Conservation (phyloP, 2,329 filamentous ascomycete species). For the Verruconis gallopava region DNA sequence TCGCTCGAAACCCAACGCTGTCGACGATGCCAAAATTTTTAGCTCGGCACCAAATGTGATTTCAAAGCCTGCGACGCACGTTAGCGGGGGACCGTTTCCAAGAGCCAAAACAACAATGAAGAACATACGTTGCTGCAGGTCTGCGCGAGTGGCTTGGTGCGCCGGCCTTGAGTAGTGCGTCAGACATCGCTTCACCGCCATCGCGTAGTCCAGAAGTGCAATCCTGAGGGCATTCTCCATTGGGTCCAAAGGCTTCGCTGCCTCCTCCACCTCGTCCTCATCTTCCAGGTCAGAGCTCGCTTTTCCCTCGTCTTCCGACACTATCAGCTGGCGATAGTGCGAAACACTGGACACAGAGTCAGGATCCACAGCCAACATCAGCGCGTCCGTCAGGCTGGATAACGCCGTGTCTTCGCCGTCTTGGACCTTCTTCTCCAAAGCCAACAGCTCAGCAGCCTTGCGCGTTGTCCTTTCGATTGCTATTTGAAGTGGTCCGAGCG, state of each 20-base stretch:
- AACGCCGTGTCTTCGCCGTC: slow-evolving; percentile 61
- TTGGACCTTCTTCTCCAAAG: slow-evolving; percentile 59
- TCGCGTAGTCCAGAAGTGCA: slow-evolving; percentile 76
- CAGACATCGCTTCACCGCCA: slow-evolving; percentile 75
- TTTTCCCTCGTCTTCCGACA: slow-evolving; percentile 18
- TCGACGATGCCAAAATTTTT: slow-evolving; percentile 24
- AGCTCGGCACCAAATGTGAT: slow-evolving; percentile 32
- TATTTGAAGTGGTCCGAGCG: slow-evolving; percentile 66
- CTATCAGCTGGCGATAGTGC: slow-evolving; percentile 60
- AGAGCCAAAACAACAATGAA: slow-evolving; percentile 1
- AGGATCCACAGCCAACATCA: slow-evolving; percentile 64
- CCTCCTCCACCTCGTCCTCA: slow-evolving; percentile 30
- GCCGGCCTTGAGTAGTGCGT: slow-evolving; percentile 52
- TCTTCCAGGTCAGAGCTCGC: slow-evolving; percentile 25
- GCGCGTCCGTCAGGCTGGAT: slow-evolving; percentile 57
- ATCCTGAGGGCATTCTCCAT: slow-evolving; percentile 72
- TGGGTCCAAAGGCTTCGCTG: slow-evolving; percentile 33
- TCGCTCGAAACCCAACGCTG: slow-evolving; percentile 17
- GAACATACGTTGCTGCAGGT: slow-evolving; percentile 52
- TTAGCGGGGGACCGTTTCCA: slow-evolving; percentile 12
- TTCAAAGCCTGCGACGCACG: slow-evolving; percentile 30
- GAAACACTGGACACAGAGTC: slow-evolving; percentile 64
- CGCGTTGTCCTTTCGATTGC: slow-evolving; percentile 79
- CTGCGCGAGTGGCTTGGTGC: slow-evolving; percentile 45
- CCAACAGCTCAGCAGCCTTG: slow-evolving; percentile 74